Base-by-base conservation (phyloP, 805 yeast genomes). In the Maudiozyma bulderi region DNA sequence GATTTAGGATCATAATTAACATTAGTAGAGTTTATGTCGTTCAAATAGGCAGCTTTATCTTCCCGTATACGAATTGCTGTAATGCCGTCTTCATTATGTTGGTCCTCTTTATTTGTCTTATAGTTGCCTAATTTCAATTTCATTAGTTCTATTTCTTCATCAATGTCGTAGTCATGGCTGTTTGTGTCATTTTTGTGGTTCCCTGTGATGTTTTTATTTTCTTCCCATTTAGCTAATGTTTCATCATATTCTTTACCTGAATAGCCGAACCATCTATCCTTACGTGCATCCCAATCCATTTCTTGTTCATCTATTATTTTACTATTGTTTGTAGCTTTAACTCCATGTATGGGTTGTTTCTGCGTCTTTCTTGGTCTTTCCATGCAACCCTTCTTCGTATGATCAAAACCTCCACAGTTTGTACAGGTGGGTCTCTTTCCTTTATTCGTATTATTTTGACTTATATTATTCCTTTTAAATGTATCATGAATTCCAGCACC, bases 251-350 rank as follows among this genome's bases (percentile, higher is more conserved):
- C 87, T 9, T 71, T 69, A 1, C 78, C 73, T 43, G 83, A 81
- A 60, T 79, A 85, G 0, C 95, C 95, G 59, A 77, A 84, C 95
- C 93, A 86, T 50, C 87, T 71, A 64, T 86, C 95, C 50, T 89
- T 68, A 53, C 82, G 83, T 9, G 81, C 75, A 57, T 85, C 95
- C 74, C 81, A 86, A 43, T 67, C 45, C 58, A 64, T 43, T 54
- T 65, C 44, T 50, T 56, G 45, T 45, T 51, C 41, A 53, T 50
- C 47, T 47, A 56, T 44, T 9, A 53, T 54, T 37, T 52, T 48
- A 3, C 61, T 67, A 10, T 59, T 64, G 1, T 61, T 59, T 44
- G 54, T 20, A 20, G 3, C 26, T 20, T 20, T 20, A 20, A 3
- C 26, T 20, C 26, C 26, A 20, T 20, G 26, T 5, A 57, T 61